Evolutionary conservation across 192 early-diverging fungal genomes (phyloP).

Genomic region (Umbelopsis sp.): DNA sequence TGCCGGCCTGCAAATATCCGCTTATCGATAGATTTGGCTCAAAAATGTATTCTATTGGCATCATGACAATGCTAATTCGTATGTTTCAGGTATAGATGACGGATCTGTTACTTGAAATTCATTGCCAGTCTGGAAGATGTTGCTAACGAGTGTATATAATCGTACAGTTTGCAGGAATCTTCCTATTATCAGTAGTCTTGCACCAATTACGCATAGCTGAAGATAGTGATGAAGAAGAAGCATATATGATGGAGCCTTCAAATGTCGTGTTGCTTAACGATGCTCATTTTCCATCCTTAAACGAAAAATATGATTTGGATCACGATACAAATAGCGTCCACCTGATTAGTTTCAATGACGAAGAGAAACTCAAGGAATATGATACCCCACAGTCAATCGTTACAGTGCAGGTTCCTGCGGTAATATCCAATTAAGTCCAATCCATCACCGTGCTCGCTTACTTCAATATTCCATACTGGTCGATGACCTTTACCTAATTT

Average conservation of each 20-base stretch:
- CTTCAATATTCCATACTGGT: too few relatives aligned
- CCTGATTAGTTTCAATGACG: not conserved
- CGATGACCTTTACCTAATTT: too few relatives aligned
- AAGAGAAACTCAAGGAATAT: not conserved
- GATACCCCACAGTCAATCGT: not conserved
- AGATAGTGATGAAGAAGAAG: not conserved
- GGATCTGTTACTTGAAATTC: not conserved
- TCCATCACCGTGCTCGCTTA: not conserved
- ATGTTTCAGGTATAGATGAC: not conserved
- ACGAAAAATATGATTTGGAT: not conserved
- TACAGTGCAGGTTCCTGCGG: not conserved
- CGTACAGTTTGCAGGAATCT: not conserved
- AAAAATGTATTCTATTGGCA: slow-evolving; percentile 8
- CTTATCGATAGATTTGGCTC: not conserved
- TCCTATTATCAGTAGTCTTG: slow-evolving; percentile 2
- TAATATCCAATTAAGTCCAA: not conserved
- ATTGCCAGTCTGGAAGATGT: not conserved
- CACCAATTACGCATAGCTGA: not conserved
- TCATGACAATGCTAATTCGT: slow-evolving; percentile 10
- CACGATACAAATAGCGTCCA: not conserved
- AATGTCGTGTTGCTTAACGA: not conserved
- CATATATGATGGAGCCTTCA: not conserved
- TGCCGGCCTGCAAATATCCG: not conserved
- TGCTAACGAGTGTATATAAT: not conserved
- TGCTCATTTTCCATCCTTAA: not conserved